phyloP scores from a whole-genome alignment of 805 yeast species.

The Phaffomyces opuntiae region DNA sequence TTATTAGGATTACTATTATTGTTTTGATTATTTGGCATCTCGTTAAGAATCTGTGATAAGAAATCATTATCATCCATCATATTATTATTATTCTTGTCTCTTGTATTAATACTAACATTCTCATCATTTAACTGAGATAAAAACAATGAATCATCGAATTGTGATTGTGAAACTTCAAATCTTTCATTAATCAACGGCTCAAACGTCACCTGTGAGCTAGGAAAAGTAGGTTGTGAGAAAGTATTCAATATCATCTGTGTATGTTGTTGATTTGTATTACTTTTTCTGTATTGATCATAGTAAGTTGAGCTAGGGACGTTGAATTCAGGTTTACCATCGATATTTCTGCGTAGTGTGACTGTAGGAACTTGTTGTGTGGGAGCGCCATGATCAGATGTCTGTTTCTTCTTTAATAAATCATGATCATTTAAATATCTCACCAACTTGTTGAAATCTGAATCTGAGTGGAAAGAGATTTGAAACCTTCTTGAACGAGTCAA shows the following conservation, averaged over 20 bases:
- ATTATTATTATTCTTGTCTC: no score
- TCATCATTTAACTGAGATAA: no score
- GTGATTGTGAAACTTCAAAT: no score
- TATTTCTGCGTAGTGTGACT: no score
- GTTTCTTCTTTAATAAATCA: background rate
- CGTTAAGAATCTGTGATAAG: no score
- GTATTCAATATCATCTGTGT: background rate
- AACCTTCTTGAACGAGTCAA: conserved; percentile 5
- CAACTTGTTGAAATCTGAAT: conserved; percentile 1
- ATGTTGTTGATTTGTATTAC: conserved; percentile 1
- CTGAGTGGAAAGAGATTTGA: conserved; percentile 7
- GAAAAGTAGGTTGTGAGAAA: conserved; percentile 2
- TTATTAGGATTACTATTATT: no score
- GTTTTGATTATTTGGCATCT: background rate
- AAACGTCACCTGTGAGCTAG: background rate
- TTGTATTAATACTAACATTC: no score
- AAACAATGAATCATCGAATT: no score
- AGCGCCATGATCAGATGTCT: background rate
- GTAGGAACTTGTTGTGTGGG: no score
- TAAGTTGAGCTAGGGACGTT: no score
- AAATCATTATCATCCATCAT: no score
- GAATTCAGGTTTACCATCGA: no score
- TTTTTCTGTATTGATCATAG: background rate
- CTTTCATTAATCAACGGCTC: background rate
- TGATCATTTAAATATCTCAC: background rate